phyloP scores from a whole-genome alignment of 148 eudicot genomes.

The Nepenthes mirabilis region DNA sequence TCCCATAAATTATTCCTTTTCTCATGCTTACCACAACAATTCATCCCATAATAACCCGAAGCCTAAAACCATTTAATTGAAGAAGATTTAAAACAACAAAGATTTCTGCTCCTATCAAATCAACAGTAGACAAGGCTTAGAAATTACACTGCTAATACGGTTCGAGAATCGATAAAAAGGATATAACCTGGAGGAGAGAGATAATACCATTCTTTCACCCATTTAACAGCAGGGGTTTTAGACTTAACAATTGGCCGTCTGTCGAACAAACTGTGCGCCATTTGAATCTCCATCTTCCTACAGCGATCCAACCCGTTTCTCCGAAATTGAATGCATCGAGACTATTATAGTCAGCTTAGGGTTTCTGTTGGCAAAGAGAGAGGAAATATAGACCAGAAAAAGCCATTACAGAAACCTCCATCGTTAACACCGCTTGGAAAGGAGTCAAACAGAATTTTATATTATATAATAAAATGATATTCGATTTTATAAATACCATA shows the following conservation, averaged over 20 bases:
- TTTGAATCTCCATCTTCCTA: slow-evolving; percentile 39
- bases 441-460: too few species aligned
- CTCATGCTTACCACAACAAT: background rate
- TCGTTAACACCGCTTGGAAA: too few species aligned
- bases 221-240: slow-evolving; percentile 63
- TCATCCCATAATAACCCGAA: background rate
- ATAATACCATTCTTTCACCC: slow-evolving; percentile 77
- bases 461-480: too few species aligned
- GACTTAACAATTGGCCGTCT: slow-evolving; percentile 67
- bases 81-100: background rate
- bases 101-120: background rate
- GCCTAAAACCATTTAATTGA: background rate
- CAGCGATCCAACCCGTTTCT: too few species aligned
- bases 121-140: background rate
- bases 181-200: background rate
- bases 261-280: slow-evolving; percentile 41
- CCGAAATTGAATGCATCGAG: too few species aligned
- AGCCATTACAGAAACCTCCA: too few species aligned
- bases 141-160: background rate
- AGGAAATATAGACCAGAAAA: too few species aligned
- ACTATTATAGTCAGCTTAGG: too few species aligned
- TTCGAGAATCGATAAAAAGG: background rate
- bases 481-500: too few species aligned
- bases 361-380: too few species aligned
- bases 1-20: too few species aligned